A percentile compares a stretch with the other conserved stretches of the same genome.
Evolutionary conservation across 2,329 filamentous ascomycete species (phyloP).

Genomic region (Leptoxyphium fumago): DNA sequence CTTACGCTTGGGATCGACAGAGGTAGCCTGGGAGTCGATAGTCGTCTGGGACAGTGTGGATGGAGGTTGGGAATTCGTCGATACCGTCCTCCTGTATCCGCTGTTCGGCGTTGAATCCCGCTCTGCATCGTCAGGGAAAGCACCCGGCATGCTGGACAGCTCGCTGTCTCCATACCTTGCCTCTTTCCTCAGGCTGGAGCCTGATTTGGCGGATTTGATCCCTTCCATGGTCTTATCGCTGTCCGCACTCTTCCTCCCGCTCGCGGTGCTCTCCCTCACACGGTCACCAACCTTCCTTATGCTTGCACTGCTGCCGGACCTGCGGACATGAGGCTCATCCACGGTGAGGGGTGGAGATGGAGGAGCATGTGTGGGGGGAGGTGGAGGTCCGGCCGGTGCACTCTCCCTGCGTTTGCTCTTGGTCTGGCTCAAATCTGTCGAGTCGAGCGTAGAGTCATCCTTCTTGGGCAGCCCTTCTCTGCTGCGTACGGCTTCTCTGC

Average conservation of each 20-base stretch:
- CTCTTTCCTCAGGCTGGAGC: constrained; percentile 26
- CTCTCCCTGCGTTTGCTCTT: constrained; percentile 14
- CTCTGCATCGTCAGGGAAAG: constrained; percentile 20
- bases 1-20: constrained; percentile 26
- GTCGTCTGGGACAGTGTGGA: constrained; percentile 27
- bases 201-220: constrained; percentile 26
- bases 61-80: constrained; percentile 20
- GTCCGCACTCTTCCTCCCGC: constrained; percentile 28
- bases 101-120: constrained; percentile 24
- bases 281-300: constrained; percentile 26
- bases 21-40: constrained; percentile 32
- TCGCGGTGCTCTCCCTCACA: constrained; percentile 21
- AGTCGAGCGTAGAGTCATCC: constrained; percentile 24
- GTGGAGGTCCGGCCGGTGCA: constrained; percentile 6
- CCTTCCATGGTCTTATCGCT: constrained; percentile 22
- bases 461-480: constrained; percentile 23
- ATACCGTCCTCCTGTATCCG: constrained; percentile 18
- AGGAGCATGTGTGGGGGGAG: constrained; percentile 21
- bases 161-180: constrained; percentile 25
- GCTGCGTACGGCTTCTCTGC: constrained; percentile 67
- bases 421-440: constrained; percentile 25
- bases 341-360: constrained; percentile 34
- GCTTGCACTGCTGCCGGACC: constrained; percentile 30
- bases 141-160: constrained; percentile 24
- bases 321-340: constrained; percentile 28